Evolutionary conservation across 2,329 filamentous ascomycete species (phyloP).

Genomic region (Gremmenia infestans): DNA sequence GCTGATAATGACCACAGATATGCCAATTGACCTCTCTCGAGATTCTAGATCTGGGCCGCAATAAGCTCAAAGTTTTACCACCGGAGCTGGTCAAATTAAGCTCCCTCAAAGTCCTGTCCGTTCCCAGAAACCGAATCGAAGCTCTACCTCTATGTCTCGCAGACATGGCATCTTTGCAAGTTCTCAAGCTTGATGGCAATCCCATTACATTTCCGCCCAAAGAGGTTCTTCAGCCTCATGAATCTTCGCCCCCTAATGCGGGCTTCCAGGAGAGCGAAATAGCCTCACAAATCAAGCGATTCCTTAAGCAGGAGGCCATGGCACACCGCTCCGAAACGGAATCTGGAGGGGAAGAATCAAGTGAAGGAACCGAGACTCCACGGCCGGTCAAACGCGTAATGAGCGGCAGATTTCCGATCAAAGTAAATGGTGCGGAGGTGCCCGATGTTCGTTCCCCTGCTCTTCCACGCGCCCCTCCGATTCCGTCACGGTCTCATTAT

Average conservation of each 20-base stretch:
- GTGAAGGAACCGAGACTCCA: constrained; percentile 76
- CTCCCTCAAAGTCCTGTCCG: constrained; percentile 82
- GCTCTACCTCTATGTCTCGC: constrained; percentile 78
- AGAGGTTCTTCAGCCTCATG: constrained; percentile 58
- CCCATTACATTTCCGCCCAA: constrained; percentile 75
- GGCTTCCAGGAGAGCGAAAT: constrained; percentile 54
- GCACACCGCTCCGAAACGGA: constrained; percentile 51
- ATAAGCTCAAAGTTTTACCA: constrained; percentile 74
- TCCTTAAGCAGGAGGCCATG: constrained; percentile 44
- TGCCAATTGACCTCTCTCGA: constrained; percentile 83
- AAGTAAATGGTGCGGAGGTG: constrained; percentile 68
- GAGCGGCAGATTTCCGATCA: constrained; percentile 63
- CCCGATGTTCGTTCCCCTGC: constrained; percentile 64
- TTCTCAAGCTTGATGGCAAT: constrained; percentile 86
- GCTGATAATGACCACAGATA: constrained; percentile 49
- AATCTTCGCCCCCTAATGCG: constrained; percentile 51
- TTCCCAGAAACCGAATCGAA: constrained; percentile 82
- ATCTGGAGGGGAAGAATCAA: constrained; percentile 55
- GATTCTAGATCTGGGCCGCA: constrained; percentile 87
- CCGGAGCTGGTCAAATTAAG: constrained; percentile 74
- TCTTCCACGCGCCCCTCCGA: constrained; percentile 63
- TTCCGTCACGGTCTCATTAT: constrained; percentile 77
- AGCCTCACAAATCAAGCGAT: constrained; percentile 57
- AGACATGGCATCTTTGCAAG: constrained; percentile 84
- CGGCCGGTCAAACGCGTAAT: constrained; percentile 59